Conservation (phyloP, 495 filamentous ascomycete genomes). For the Acidiella bohemica region DNA sequence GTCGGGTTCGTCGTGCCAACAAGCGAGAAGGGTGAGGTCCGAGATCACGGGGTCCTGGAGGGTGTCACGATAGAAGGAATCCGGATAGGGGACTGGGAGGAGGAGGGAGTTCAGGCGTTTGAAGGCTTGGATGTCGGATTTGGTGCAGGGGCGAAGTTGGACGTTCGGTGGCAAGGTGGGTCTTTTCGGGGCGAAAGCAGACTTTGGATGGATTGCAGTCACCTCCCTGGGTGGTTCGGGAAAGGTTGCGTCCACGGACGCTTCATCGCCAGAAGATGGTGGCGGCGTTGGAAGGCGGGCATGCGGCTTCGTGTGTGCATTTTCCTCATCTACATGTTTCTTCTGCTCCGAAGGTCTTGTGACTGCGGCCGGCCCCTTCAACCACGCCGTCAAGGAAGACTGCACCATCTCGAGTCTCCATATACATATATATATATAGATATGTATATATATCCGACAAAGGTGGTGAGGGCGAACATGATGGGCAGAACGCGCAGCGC, state of each 20-base stretch:
- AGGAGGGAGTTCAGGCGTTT: constrained; percentile 71
- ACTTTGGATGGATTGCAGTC: too few relatives aligned
- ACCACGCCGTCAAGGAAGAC: constrained; percentile 28
- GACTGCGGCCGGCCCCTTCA: constrained; percentile 25
- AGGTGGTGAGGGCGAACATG: not conserved
- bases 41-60: constrained; percentile 51
- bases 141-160: constrained; percentile 22
- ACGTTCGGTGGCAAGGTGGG: constrained; percentile 27
- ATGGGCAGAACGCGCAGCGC: too few relatives aligned
- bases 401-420: constrained; percentile 22
- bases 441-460: not conserved
- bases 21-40: constrained; percentile 63
- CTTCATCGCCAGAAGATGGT: too few relatives aligned
- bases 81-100: constrained; percentile 76
- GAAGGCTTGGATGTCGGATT: constrained; percentile 50
- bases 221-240: too few relatives aligned
- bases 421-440: not conserved
- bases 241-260: too few relatives aligned
- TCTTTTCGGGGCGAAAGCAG: too few relatives aligned
- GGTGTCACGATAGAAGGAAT: constrained; percentile 69
- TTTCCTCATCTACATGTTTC: constrained; percentile 14
- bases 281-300: constrained; percentile 13
- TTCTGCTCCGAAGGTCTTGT: constrained; percentile 4
- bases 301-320: too few relatives aligned
- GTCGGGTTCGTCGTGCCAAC: constrained; percentile 44